Base-by-base conservation (phyloP, 805 yeast species). In the Sungouiella blattae region DNA sequence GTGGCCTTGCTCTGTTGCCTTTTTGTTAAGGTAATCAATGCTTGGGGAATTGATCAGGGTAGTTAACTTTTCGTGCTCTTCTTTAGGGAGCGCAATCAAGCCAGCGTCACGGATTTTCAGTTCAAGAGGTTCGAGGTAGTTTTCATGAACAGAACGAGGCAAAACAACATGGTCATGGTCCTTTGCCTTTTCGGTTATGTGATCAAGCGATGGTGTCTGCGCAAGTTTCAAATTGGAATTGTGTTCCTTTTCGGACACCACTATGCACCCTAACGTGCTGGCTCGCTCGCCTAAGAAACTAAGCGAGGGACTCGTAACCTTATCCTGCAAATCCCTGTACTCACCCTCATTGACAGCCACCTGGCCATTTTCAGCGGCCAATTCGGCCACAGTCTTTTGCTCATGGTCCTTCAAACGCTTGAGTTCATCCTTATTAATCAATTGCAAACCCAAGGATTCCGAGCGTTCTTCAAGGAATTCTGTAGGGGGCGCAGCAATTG, bases 211-310 rank as follows among this genome's bases (percentile, higher is more conserved):
- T 8, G 34, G 42, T 4, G 30, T 14, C 24, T 22, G 29, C n/a
- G 43, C 38, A n/a, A 39, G 40, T 18, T 39, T 32, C 36, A 37
- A 9, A 9, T 41, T 17, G 25, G 37, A 34, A 26, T 39, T 35
- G 18, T 42, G 40, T 18, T 37, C 43, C 6, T 22, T 32, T n/a
- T 33, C 14, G 8, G 28, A 20, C 13, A 40, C 7, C 24, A 44
- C 28, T 11, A 37, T 11, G 21, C 31, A 31, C 16, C 32, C 30
- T 1, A 28, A 25, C 12, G 27, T 36, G 11, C 17, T 33, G 4
- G 38, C 30, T 26, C 38, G 38, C 13, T 34, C 41, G 17, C n/a
- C 27, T 12, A 43, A 37, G 26, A 36, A 39, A 6, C 40, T 49
- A 6, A 37, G 14, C 33, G 43, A 46, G 3, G 53, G 53, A 17